Conservation (phyloP, 2,329 filamentous ascomycete species). For the Blumeria hordei region DNA sequence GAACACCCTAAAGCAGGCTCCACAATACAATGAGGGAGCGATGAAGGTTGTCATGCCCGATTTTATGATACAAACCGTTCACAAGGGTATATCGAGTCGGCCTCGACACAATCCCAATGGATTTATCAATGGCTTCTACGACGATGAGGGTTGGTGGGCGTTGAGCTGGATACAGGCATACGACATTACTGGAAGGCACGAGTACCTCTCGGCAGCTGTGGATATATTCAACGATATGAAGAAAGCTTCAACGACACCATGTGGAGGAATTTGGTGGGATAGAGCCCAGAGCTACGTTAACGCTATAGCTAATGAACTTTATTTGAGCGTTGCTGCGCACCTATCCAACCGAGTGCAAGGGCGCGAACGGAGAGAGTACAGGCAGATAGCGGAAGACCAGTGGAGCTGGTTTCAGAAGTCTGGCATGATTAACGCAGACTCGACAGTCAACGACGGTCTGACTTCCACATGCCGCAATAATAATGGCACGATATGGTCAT, state of each 20-base stretch:
- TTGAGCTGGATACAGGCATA: constrained; percentile 32
- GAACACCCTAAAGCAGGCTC: constrained; percentile 18
- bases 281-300: constrained; percentile 28
- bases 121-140: constrained; percentile 30
- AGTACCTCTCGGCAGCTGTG: constrained; percentile 27
- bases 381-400: constrained; percentile 25
- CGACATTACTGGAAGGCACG: constrained; percentile 25
- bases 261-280: constrained; percentile 29
- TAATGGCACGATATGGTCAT: constrained; percentile 22
- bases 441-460: constrained; percentile 29
- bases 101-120: constrained; percentile 11
- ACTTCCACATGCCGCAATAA: constrained; percentile 23
- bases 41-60: constrained; percentile 8
- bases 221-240: constrained; percentile 33
- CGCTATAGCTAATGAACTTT: constrained; percentile 33
- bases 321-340: constrained; percentile 27
- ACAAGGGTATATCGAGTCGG: neutral
- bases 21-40: constrained; percentile 10
- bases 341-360: constrained; percentile 30
- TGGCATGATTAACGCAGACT: constrained; percentile 23
- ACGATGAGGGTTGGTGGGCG: constrained; percentile 41
- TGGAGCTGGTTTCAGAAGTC: constrained; percentile 26
- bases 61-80: constrained; percentile 7
- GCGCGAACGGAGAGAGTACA: constrained; percentile 23
- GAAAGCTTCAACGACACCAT: constrained; percentile 23